Base-by-base conservation (phyloP, 441 rosid species). In the Populus trichocarpa region DNA sequence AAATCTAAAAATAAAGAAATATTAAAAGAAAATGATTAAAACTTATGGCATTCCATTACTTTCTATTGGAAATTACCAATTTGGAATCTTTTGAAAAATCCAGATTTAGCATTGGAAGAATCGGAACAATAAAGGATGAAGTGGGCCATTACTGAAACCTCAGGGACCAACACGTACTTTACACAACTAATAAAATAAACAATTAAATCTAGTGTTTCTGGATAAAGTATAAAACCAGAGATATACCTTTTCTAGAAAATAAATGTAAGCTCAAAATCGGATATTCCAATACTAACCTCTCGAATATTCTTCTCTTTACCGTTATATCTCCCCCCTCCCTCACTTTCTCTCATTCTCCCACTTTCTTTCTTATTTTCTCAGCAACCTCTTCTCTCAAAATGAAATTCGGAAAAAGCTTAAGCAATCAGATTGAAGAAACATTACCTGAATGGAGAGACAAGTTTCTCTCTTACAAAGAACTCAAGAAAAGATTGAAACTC, bases 401-500 rank as follows among this genome's bases (percentile, higher is more conserved):
- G 99, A 95, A 93, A 84, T 95, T 95, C 76, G 96, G 99, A 8
- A 95, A 95, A 86, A 92, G 96, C 88, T 85, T 93, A 0, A 87
- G 93, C 90, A 92, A 86, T 80, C 97, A 90, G 90, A 91, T 93
- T 82, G 96, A 91, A 72, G 91, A 91, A 78, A 90, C 96, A 13
- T 79, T 88, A 67, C 97, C 96, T 8, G 94, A 90, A 81, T 93
- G 97, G 97, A 84, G 91, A 38, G 96, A 93, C 87, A 93, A 93
- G 79, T 93, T 93, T 50, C 88, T 91, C 38, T 90, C 97, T 25
- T 93, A 93, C 87, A 93, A 93, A 85, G 96, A 90, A 7, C 90
- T 93, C 70, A 93, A 93, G 87, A 88, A 95, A 92, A 80, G 79
- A 74, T 81, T 95, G 77, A 95, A 95, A 87, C 89, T 90, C 32